Evolutionary conservation across 441 rosid species (phyloP).

Genomic region (Eutrema salsugineum): DNA sequence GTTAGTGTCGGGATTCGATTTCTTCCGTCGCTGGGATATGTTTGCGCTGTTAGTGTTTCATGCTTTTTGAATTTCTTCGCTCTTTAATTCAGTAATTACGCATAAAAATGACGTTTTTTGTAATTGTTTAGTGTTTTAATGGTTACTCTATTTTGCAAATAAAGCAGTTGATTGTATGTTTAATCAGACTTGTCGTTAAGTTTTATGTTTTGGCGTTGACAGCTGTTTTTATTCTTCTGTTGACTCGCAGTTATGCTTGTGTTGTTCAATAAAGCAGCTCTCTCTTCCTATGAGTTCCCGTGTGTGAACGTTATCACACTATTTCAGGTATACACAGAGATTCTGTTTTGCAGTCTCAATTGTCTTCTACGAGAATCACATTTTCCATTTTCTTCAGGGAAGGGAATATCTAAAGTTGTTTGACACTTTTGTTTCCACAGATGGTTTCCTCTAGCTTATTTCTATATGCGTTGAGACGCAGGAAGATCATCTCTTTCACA

Average conservation of each 20-base stretch:
- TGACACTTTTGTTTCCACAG: conserved; percentile 36
- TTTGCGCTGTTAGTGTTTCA: neutral
- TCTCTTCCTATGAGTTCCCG: conserved; percentile 81
- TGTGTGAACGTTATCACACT: conserved; percentile 87
- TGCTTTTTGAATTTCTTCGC: neutral
- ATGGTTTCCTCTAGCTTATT: conserved; percentile 74
- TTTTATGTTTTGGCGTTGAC: conserved; percentile 5
- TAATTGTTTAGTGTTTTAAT: neutral
- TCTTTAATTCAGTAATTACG: neutral
- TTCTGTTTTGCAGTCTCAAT: neutral
- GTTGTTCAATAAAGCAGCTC: conserved; percentile 96
- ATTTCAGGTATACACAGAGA: conserved; percentile 47
- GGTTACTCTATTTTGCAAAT: neutral
- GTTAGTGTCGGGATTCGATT: neutral
- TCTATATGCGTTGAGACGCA: conserved; percentile 63
- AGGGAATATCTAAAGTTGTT: neutral
- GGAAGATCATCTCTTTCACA: conserved; percentile 65
- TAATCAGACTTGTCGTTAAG: neutral
- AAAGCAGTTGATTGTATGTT: neutral
- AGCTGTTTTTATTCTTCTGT: neutral
- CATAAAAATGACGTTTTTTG: neutral
- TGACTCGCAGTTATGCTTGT: conserved; percentile 62
- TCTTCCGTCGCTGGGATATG: neutral
- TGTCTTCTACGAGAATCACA: neutral
- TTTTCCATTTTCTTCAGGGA: neutral